Conservation (phyloP, 805 yeast genomes). For the Yarrowia sp. region DNA sequence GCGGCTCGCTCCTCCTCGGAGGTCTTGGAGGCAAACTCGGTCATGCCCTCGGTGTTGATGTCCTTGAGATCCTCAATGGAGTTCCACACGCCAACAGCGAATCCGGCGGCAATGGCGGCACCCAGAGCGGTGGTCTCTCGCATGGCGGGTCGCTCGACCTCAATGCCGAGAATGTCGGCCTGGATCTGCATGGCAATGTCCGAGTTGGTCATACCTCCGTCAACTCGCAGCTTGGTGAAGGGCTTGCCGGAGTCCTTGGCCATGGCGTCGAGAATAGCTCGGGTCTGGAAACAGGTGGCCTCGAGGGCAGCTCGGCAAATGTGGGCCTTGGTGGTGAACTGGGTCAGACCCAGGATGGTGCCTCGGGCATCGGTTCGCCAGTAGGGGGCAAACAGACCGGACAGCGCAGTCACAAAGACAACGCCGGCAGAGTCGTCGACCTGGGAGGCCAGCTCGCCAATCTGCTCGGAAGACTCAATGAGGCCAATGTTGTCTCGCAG, state of each 20-base stretch:
- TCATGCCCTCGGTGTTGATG: conserved; percentile 35
- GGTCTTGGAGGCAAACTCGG: conserved; percentile 39
- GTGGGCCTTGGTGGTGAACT: conserved; percentile 86
- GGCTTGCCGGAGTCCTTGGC: conserved; percentile 71
- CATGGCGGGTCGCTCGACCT: conserved; percentile 75
- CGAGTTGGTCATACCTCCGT: conserved; percentile 93
- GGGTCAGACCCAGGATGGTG: conserved; percentile 88
- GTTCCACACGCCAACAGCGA: conserved; percentile 70
- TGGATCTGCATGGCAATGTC: conserved; percentile 92
- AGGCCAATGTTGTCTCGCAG: conserved; percentile 83
- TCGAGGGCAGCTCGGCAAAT: conserved; percentile 93
- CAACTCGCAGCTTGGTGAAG: conserved; percentile 58
- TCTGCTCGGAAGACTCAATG: conserved; percentile 76
- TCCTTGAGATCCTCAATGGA: conserved; percentile 63
- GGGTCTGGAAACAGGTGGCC: conserved; percentile 90
- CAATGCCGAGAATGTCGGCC: conserved; percentile 86
- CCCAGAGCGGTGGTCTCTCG: conserved; percentile 94
- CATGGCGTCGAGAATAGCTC: conserved; percentile 90
- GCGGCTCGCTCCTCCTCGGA: conserved; percentile 59
- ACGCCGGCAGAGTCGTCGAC: conserved; percentile 86
- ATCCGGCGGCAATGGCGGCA: conserved; percentile 93
- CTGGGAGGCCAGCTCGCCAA: conserved; percentile 84
- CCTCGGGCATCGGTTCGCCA: conserved; percentile 95
- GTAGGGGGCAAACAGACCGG: conserved; percentile 92
- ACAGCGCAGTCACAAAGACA: conserved; percentile 90